phyloP scores from a whole-genome alignment of 805 yeast species.

The Tetrapisispora nanseiensis region DNA sequence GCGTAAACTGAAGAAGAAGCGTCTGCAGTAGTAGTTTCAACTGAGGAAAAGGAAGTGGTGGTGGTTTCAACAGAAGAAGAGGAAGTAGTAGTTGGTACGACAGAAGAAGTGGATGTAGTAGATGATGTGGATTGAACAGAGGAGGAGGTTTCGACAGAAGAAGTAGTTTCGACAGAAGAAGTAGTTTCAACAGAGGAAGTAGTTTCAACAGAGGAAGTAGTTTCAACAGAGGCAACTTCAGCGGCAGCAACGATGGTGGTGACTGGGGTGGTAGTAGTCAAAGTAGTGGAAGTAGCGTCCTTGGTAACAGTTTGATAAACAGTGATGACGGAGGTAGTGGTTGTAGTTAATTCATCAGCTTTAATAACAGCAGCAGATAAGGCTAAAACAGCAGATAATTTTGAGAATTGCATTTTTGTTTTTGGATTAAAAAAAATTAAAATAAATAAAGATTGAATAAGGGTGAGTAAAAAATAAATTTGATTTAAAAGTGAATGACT shows the following conservation, averaged over 20 bases:
- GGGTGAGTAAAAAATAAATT: background rate
- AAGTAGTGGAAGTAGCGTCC: background rate
- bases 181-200: too few relatives aligned
- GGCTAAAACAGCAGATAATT: slow-evolving; percentile 1
- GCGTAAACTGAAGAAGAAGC: background rate
- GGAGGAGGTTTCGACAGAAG: too few relatives aligned
- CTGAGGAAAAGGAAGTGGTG: background rate
- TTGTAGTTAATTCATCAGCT: background rate
- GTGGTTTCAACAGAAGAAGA: background rate
- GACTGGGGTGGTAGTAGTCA: background rate
- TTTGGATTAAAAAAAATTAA: background rate
- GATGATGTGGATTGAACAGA: too few relatives aligned
- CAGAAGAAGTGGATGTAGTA: background rate
- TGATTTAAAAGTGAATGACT: background rate
- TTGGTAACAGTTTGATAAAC: background rate
- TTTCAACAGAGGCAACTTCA: too few relatives aligned
- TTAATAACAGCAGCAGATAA: background rate
- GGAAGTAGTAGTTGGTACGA: background rate
- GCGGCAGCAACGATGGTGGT: slow-evolving; percentile 5
- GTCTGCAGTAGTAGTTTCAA: background rate
- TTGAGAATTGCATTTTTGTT: background rate
- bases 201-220: too few relatives aligned
- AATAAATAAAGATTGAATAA: background rate
- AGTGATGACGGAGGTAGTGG: background rate
- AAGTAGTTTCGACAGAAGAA: background rate